Evolutionary conservation across 805 yeast species (phyloP).

Genomic region (Yamadazyma kitorensis): DNA sequence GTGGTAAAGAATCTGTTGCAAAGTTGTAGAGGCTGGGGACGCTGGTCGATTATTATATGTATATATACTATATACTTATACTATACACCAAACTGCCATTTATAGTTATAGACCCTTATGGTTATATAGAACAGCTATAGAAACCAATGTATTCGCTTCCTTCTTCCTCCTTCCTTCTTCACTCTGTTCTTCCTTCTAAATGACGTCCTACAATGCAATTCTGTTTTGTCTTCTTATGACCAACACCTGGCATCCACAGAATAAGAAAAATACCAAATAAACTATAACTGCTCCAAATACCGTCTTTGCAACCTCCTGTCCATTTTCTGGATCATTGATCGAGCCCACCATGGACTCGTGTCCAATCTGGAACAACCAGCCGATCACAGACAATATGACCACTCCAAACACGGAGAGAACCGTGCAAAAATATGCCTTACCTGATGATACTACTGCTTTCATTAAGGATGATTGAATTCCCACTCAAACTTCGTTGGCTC

Average conservation of each 20-base stretch:
- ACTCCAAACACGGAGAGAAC: constrained; percentile 89
- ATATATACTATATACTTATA: background rate
- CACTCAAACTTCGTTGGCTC: no score
- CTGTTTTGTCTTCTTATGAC: constrained; percentile 62
- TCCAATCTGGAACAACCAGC: constrained; percentile 70
- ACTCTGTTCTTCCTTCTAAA: background rate
- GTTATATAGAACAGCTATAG: no score
- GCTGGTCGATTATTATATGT: background rate
- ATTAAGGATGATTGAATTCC: constrained; percentile 18
- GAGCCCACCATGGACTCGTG: constrained; percentile 95
- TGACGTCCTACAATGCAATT: constrained; percentile 40
- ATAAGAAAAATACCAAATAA: constrained; percentile 73
- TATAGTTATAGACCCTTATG: no score
- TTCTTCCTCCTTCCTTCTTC: background rate
- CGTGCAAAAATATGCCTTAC: constrained; percentile 94
- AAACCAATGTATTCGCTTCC: background rate
- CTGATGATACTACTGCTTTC: constrained; percentile 53
- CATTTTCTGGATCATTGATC: constrained; percentile 85
- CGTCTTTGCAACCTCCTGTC: constrained; percentile 89
- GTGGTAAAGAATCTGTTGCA: constrained; percentile 58
- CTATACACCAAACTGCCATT: no score
- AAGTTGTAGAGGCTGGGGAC: constrained; percentile 34
- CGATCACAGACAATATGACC: constrained; percentile 81
- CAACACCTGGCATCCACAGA: constrained; percentile 85
- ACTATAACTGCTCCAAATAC: constrained; percentile 87